Percentiles rank a stretch among this genome's conserved stretches.
Conservation (phyloP, 1,284 basidiomycete species). For the Fomitopsis pinicola region DNA sequence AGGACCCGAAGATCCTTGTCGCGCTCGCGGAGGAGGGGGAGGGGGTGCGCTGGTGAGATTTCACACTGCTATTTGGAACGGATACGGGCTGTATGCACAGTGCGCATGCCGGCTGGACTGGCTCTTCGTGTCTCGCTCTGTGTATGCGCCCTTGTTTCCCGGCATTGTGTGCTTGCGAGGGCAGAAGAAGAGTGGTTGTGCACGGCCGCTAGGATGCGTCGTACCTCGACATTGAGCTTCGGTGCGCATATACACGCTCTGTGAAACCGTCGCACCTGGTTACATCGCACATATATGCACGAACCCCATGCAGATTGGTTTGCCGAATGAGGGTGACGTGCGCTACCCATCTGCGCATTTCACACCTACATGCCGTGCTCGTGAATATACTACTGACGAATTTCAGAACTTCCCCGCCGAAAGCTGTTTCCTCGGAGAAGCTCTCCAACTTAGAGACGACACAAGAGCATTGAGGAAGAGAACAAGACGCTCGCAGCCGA, state of each 20-base stretch:
- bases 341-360: not conserved
- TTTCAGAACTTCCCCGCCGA: slow-evolving; percentile 26
- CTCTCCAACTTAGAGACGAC: slow-evolving; percentile 55
- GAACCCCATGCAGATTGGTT: too few species aligned
- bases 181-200: not conserved
- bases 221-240: too few species aligned
- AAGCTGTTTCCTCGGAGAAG: slow-evolving; percentile 55
- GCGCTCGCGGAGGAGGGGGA: slow-evolving; percentile 74
- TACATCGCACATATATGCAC: too few species aligned
- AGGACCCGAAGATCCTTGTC: slow-evolving; percentile 75
- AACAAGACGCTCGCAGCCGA: slow-evolving; percentile 51
- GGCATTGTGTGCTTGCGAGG: not conserved
- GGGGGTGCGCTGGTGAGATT: slow-evolving; percentile 66
- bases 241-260: too few species aligned
- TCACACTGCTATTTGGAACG: not conserved
- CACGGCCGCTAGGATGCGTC: too few species aligned
- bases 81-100: too few species aligned
- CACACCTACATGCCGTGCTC: not conserved
- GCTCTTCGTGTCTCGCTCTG: too few species aligned
- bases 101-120: too few species aligned
- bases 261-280: too few species aligned
- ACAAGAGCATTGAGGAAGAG: slow-evolving; percentile 52
- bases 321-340: not conserved
- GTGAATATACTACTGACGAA: slow-evolving; percentile 22
- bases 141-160: not conserved